Conservation (phyloP, 2,329 filamentous ascomycete genomes). For the Alternaria rosae region DNA sequence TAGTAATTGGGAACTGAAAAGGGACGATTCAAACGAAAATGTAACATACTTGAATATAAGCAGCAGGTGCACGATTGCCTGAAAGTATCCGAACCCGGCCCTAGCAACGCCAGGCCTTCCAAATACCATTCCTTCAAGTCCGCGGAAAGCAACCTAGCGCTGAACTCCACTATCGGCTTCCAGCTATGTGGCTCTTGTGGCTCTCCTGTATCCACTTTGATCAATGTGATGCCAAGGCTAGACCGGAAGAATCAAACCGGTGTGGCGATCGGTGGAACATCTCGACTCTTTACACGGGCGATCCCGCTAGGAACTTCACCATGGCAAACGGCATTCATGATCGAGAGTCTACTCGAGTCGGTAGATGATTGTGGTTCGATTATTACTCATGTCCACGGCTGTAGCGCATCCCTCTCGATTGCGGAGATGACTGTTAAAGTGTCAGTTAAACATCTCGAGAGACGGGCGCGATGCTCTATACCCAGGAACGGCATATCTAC, state of each 20-base stretch:
- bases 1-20: neutral
- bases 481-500: neutral
- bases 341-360: neutral
- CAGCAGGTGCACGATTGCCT: neutral
- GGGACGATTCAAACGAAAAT: constrained; percentile 1
- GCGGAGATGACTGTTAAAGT: constrained; percentile 7
- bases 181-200: constrained; percentile 16
- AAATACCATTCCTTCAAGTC: constrained; percentile 9
- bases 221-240: constrained; percentile 30
- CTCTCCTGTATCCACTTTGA: constrained; percentile 18
- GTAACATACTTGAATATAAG: neutral
- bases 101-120: constrained; percentile 6
- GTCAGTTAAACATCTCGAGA: constrained; percentile 1
- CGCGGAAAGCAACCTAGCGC: constrained; percentile 16
- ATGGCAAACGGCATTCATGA: neutral
- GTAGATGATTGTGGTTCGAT: neutral
- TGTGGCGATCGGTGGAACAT: constrained; percentile 26
- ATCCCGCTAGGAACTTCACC: constrained; percentile 10
- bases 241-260: constrained; percentile 20
- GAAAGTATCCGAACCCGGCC: neutral
- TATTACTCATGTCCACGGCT: constrained; percentile 2
- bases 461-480: neutral
- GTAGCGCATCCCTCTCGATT: constrained; percentile 11
- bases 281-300: constrained; percentile 4
- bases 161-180: constrained; percentile 8